A percentile compares a stretch with the other conserved stretches of the same genome.
These are phyloP conservation scores for Lepraria neglecta DNA, from an alignment of 495 filamentous ascomycete species.

Conservation along the genomic window DNA sequence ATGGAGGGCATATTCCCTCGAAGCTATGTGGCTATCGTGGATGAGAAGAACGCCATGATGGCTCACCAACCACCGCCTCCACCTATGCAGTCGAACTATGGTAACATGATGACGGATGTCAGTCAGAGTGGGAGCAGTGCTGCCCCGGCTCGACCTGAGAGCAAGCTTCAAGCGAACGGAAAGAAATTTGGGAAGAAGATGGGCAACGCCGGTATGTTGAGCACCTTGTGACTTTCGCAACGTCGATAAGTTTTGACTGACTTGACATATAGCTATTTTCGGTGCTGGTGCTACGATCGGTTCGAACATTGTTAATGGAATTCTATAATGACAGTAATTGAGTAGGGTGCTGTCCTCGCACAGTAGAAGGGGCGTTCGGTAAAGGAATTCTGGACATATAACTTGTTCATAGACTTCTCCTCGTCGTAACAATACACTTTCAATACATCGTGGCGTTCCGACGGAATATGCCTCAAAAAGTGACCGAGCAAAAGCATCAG, in stretches of 20 bases:
- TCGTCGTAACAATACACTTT: conserved; percentile 8
- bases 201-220: conserved; percentile 48
- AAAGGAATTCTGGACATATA: conserved; percentile 11
- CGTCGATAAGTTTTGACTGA: conserved; percentile 18
- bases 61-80: conserved; percentile 21
- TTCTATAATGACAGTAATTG: conserved; percentile 55
- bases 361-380: conserved; percentile 10
- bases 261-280: conserved; percentile 52
- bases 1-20: conserved; percentile 86
- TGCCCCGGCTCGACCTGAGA: conserved; percentile 26
- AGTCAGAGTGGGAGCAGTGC: conserved; percentile 40
- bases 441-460: not conserved
- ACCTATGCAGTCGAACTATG: conserved; percentile 42
- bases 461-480: not conserved
- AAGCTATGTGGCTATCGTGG: conserved; percentile 67
- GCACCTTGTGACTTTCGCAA: conserved; percentile 18
- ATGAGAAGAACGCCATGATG: conserved; percentile 35
- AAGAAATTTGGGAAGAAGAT: conserved; percentile 55
- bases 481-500: not conserved
- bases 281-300: conserved; percentile 87
- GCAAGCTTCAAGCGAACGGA: conserved; percentile 48
- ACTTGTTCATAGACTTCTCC: conserved; percentile 14
- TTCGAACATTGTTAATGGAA: conserved; percentile 83
- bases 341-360: not conserved
- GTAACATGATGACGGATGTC: conserved; percentile 49